A percentile compares a stretch with the other conserved stretches of the same genome.
Conservation (phyloP, 306 rosid species). For the Cicer cuneatum region DNA sequence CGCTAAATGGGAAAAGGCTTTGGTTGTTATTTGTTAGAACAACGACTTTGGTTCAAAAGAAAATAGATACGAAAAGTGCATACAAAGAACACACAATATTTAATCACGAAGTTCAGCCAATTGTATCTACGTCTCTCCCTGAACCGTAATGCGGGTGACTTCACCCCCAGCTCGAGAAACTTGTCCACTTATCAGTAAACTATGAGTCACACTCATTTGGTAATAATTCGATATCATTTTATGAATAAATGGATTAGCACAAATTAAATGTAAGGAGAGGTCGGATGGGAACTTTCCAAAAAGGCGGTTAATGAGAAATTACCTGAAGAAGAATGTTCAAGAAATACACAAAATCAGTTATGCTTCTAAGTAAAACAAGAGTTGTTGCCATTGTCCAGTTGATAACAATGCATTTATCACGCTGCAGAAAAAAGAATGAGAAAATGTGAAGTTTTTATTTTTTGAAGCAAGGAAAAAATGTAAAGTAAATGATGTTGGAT, state of each 20-base stretch:
- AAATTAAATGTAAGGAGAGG: background rate
- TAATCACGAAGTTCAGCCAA: too few species aligned
- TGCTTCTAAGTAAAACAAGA: constrained; percentile 71
- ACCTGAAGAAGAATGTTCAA: constrained; percentile 89
- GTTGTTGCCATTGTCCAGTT: constrained; percentile 49
- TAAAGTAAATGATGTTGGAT: constrained; percentile 4
- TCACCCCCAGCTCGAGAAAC: too few species aligned
- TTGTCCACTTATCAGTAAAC: too few species aligned
- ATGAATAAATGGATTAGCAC: background rate
- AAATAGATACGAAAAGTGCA: too few species aligned
- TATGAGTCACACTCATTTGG: too few species aligned
- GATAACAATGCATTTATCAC: constrained; percentile 55
- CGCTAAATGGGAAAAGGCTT: background rate
- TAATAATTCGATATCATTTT: background rate
- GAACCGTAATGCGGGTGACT: too few species aligned
- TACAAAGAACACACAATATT: too few species aligned
- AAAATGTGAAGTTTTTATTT: constrained; percentile 3
- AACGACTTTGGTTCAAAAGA: too few species aligned
- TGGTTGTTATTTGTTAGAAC: background rate
- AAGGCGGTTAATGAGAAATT: constrained; percentile 30
- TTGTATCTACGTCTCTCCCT: too few species aligned
- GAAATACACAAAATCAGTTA: constrained; percentile 70
- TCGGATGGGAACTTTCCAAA: background rate
- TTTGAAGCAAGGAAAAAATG: background rate
- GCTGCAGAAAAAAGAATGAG: constrained; percentile 50